Evolutionary conservation across 2,329 filamentous ascomycete genomes (phyloP), one percentile per base, ranked within the genome.

Genomic region (Aspergillus caelatus): DNA sequence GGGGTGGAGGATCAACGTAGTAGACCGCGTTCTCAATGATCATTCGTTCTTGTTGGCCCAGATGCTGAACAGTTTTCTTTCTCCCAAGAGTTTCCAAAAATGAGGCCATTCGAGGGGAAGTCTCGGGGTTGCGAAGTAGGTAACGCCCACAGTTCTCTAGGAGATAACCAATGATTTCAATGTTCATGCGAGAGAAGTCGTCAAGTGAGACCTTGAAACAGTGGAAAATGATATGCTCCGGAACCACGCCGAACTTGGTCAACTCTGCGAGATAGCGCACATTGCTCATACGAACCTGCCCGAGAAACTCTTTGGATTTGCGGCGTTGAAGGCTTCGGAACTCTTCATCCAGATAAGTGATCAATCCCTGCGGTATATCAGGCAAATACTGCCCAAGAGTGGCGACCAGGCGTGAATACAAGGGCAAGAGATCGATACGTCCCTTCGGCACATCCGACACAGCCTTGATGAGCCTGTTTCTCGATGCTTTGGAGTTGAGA

Each of bases 141-240:
- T 97, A 99, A 21, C 95, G 89, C 50, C 95, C 95, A 74, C 96
- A 99, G 68, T 98, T 98, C 77, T 99, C 95, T 26, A 99, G 85
- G 32, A 99, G 84, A 73, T 96, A 96, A 73, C 94, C 96, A 67
- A 99, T 94, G 71, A 99, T 97, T 77, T 99, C 96, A 67, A 99
- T 97, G 74, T 99, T 99, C 91, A 97, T 97, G 65, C 94, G 88
- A 2, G 95, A 97, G 74, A 99, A 99, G 74, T 99, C 95, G 72
- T 99, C 95, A 32, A 99, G 82, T 70, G 94, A 96, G 76, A 99
- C 94, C 78, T 97, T 99, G 71, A 99, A 88, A 75, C 95, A 99
- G 75, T 99, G 95, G 75, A 99, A 99, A 60, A 99, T 96, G 67
- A 99, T 94, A 78, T 99, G 95, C 77, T 99, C 95, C 0, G 96